phyloP scores from a whole-genome alignment of 495 filamentous ascomycete genomes.

The Hapsidospora chrysogenum region DNA sequence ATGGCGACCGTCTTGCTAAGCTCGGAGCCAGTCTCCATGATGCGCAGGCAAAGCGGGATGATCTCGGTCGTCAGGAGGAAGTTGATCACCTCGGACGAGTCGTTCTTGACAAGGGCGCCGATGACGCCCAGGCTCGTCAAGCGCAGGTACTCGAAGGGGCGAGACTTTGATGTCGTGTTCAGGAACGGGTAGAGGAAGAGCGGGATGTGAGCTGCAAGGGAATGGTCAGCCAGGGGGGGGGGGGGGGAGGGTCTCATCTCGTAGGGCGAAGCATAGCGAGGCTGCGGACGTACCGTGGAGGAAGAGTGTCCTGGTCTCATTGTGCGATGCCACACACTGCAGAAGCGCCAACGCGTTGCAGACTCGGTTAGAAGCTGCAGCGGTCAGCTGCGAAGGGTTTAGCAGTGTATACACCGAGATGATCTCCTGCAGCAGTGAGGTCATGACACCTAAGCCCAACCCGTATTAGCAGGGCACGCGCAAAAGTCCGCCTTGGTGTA shows the following conservation, averaged over 20 bases:
- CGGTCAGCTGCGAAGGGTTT: constrained; percentile 92
- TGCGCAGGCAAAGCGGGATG: constrained; percentile 91
- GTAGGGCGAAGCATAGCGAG: background rate
- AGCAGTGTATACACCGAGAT: constrained; percentile 95
- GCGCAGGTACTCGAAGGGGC: constrained; percentile 95
- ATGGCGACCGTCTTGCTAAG: constrained; percentile 98
- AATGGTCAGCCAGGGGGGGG: constrained; percentile 7
- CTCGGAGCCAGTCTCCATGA: constrained; percentile 99
- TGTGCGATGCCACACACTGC: constrained; percentile 95
- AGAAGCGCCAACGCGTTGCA: constrained; percentile 95
- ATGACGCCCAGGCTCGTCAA: constrained; percentile 97
- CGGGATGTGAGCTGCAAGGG: constrained; percentile 73
- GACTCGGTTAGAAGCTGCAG: constrained; percentile 89
- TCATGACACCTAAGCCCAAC: constrained; percentile 86
- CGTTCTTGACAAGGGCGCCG: constrained; percentile 95
- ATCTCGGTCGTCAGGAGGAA: constrained; percentile 98
- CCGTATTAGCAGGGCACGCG: background rate
- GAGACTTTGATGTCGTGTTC: constrained; percentile 96
- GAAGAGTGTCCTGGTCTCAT: constrained; percentile 86
- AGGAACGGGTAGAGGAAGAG: constrained; percentile 97
- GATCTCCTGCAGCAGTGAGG: constrained; percentile 90
- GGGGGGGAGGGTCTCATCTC: background rate
- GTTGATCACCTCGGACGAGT: constrained; percentile 96
- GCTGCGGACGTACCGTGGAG: constrained; percentile 51
- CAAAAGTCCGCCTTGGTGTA: constrained; percentile 1